Evolutionary conservation across 148 eudicot genomes (phyloP), one percentile per base, ranked within the genome.

Genomic region (Suaeda aralocaspica): DNA sequence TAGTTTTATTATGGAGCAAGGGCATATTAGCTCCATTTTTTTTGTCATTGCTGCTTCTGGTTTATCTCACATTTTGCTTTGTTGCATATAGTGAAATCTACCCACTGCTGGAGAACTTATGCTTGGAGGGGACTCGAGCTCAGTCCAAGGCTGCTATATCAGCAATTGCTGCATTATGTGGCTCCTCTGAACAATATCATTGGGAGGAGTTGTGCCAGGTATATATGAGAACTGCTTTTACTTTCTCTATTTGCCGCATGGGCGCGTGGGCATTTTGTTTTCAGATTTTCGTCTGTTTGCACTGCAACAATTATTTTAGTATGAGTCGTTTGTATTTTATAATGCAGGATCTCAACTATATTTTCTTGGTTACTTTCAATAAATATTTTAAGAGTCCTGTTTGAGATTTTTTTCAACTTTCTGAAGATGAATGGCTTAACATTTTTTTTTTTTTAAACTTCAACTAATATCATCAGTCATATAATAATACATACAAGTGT

Each of bases 91-190:
- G 99, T 81, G 91, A 89, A 73, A 67, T 94, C 72, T 91, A 91
- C 78, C 85, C 92, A 31, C 74, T 74, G 63, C 72, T 94, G 84
- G 88, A 91, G 87, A 81, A 79, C 79, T 71, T 87, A 50, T 91
- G 96, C 77, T 75, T 94, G 67, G 86, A 87, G 63, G 99, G 99
- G 78, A 87, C 89, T 76, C 95, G 93, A 70, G 75, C 78, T 51
- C 84, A 89, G 82, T 75, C 96, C 68, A 94, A 94, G 84, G 83
- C 80, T 70, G 99, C 97, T 72, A 73, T 94, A 45, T 83, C 88
- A 74, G 89, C 84, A 55, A 81, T 91, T 64, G 74, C 86, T 59
- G 84, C 83, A 69, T 81, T 89, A 76, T 62, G 46, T 66, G 82
- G 70, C 75, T 51, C 87, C 59, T 77, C 85, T 64, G 82, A 84